Percentiles rank a stretch among this genome's conserved stretches.
Evolutionary conservation across 2,329 filamentous ascomycete species (phyloP).

Genomic region (Alternaria consortialis): DNA sequence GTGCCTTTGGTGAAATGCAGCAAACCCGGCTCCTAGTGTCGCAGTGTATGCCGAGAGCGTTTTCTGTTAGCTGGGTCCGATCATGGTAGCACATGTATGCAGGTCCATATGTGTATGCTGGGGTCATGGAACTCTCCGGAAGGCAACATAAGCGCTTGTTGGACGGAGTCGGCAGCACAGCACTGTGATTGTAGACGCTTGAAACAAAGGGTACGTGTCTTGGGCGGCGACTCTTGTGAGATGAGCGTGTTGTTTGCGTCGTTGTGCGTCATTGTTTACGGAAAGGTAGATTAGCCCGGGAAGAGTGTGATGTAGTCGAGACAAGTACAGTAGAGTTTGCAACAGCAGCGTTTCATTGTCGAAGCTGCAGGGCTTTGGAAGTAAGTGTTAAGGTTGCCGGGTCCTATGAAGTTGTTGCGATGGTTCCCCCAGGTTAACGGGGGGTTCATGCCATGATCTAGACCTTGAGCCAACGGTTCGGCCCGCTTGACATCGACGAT

Average conservation of each 20-base stretch:
- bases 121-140: conserved; percentile 3
- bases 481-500: conserved; percentile 13
- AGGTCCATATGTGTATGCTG: conserved; percentile 6
- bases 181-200: neutral
- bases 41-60: neutral
- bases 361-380: neutral
- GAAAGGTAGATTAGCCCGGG: neutral
- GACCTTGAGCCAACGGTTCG: conserved; percentile 18
- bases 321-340: conserved; percentile 4
- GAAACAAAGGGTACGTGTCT: neutral
- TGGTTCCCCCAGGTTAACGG: conserved; percentile 1
- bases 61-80: neutral
- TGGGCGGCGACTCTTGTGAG: neutral
- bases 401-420: neutral
- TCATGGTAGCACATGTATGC: conserved; percentile 4
- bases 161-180: neutral
- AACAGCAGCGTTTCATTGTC: neutral
- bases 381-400: neutral
- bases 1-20: neutral
- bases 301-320: neutral
- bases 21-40: neutral
- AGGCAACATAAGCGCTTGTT: conserved; percentile 6
- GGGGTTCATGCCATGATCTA: conserved; percentile 13
- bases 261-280: neutral
- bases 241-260: neutral